Base-by-base conservation (phyloP, 257 asterid genomes). In the Gentiana macrophylla region DNA sequence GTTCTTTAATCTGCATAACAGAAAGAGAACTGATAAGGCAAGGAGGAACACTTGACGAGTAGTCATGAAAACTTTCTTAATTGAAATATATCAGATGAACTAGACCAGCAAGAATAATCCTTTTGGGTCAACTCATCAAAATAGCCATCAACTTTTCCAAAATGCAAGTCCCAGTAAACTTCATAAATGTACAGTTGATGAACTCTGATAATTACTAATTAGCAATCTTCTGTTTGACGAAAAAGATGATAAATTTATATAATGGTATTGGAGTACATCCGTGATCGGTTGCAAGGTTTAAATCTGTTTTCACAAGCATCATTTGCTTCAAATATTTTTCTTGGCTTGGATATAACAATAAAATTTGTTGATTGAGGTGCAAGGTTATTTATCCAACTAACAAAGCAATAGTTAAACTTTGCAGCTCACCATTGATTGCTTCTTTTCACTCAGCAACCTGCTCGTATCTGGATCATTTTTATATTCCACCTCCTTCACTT, bases 1-100 rank as follows among this genome's bases (percentile, higher is more conserved):
- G 72, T 69, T 88, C 97, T 83, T 92, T 92, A 67, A 92, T 81
- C 98, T 92, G 93, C 80, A 81, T 4, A 72, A 56, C 55, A 66
- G 56, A 32, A 37, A 72, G 53, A 65, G 46, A 70, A 52, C 32
- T 43, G 50, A 51, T 74, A 58, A 63, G 67, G 62, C 49, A 50
- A 57, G 12, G 49, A 15, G 50, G 32, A 62, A 51, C 49, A 12
- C 8, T 50, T 59, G 10, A 54, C 24, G 49, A 34, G 37, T 32
- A 5, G 50, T 32, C 32, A 47, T 3, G 44, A 54, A 44, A 13
- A 33, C 12, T 33, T 57, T 13, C 50, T 32, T 35, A 52, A 50
- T n/a, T 54, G 15, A 50, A 2, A 12, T 41, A 4, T 34, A 51
- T 37, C 24, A 34, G 48, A 52, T 37, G n/a, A 11, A 51, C 59